Percentiles rank a stretch among this genome's conserved stretches.
These are phyloP conservation scores for Diutina ranongensis DNA, from an alignment of 1,139 yeast genomes.

Conservation along the genomic window DNA sequence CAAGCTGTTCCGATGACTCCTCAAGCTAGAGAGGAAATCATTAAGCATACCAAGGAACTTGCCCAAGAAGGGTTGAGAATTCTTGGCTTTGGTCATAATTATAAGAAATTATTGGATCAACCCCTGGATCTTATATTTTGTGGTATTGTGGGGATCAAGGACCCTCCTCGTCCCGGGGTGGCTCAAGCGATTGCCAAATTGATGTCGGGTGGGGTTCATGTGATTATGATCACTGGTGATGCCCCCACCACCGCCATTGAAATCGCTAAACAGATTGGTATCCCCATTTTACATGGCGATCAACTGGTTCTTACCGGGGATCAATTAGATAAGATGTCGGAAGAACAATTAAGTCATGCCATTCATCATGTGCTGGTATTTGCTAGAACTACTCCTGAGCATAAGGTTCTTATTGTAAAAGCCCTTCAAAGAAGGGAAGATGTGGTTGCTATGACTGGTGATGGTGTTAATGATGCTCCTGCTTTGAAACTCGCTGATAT, in stretches of 20 bases:
- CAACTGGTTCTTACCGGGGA: conserved; percentile 71
- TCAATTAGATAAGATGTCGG: conserved; percentile 59
- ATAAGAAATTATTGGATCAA: conserved; percentile 19
- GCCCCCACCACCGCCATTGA: conserved; percentile 85
- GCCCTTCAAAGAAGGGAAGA: conserved; percentile 91
- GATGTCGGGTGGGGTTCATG: conserved; percentile 87
- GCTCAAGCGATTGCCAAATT: conserved; percentile 58
- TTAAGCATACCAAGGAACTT: conserved; percentile 46
- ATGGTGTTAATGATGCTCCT: conserved; percentile 99
- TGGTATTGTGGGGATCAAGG: conserved; percentile 90
- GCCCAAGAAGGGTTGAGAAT: conserved; percentile 85
- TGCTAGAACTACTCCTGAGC: conserved; percentile 96
- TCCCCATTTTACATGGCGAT: conserved; percentile 58
- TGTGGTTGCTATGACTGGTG: conserved; percentile 98
- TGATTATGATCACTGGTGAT: conserved; percentile 96
- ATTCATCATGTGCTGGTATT: conserved; percentile 80
- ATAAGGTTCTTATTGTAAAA: conserved; percentile 81
- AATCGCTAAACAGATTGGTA: conserved; percentile 87
- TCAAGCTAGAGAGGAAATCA: conserved; percentile 32
- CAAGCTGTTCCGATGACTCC: conserved; percentile 41
- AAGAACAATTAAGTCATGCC: conserved; percentile 57
- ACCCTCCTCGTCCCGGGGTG: conserved; percentile 89
- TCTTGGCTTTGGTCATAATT: conserved; percentile 61
- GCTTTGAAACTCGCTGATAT: conserved; percentile 94
- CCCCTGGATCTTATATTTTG: conserved; percentile 59